Conservation (phyloP, 2,329 filamentous ascomycete species). For the Ciborinia camelliae region DNA sequence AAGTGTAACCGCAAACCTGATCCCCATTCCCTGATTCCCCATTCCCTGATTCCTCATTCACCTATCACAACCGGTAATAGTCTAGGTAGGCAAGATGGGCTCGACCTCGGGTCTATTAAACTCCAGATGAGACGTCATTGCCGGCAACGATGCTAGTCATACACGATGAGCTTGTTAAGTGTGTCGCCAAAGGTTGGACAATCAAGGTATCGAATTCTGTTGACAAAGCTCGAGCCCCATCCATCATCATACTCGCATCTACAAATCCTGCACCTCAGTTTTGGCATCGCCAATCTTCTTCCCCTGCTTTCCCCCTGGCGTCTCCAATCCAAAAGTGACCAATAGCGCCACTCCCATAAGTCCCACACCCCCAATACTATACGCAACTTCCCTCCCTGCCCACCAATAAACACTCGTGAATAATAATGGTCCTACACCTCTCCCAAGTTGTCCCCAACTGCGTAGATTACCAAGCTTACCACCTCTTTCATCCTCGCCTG, state of each 20-base stretch:
- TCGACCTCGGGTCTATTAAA: too few relatives aligned
- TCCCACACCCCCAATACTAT: slow-evolving; percentile 73
- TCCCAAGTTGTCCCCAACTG: slow-evolving; percentile 78
- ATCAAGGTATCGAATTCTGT: not conserved
- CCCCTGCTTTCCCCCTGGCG: slow-evolving; percentile 30
- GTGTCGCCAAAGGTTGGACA: not conserved
- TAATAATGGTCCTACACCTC: slow-evolving; percentile 79
- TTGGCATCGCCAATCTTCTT: slow-evolving; percentile 31
- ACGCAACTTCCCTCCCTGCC: slow-evolving; percentile 85
- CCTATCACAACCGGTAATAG: not conserved
- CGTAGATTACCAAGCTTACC: slow-evolving; percentile 82
- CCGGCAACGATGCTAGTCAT: not conserved
- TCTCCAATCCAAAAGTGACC: slow-evolving; percentile 67
- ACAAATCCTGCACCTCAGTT: slow-evolving; percentile 22
- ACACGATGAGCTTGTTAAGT: not conserved
- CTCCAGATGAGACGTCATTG: not conserved
- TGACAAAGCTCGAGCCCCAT: not conserved
- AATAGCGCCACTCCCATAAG: slow-evolving; percentile 71
- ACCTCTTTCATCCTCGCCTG: slow-evolving; percentile 73
- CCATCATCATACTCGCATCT: slow-evolving; percentile 2
- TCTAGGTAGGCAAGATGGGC: not conserved
- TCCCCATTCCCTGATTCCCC: not conserved
- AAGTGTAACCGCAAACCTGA: not conserved
- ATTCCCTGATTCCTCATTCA: not conserved
- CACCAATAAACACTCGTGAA: slow-evolving; percentile 99